Evolutionary conservation across 2,329 filamentous ascomycete genomes (phyloP), one percentile per base, ranked within the genome.

Genomic region (Calonectria pauciramosa): DNA sequence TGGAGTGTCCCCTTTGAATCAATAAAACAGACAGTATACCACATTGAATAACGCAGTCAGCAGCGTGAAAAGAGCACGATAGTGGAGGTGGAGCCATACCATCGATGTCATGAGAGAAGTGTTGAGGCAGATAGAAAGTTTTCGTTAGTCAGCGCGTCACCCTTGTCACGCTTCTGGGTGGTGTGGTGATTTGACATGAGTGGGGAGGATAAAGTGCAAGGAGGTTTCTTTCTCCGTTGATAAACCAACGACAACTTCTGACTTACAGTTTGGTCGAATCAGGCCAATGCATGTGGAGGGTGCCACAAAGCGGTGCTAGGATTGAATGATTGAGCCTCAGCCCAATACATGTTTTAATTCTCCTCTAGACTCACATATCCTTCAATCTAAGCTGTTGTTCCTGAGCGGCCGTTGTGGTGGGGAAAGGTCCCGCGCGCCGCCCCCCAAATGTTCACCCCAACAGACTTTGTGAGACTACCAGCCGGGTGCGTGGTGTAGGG

Each of bases 381-480:
- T 34, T 34, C 38, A n/a, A n/a, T 26, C 20, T 63, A 26, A 63
- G 26, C 54, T 34, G 41, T 68, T 47, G 66, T 44, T 60, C 49
- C 49, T 30, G 28, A 30, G 28, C 49, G 34, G n/a, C 60, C 67
- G 60, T 71, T 72, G 76, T 79, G 77, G 70, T 74, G 76, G 76
- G 70, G 56, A 79, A 51, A 52, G 63, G n/a, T 66, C 60, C 66
- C 34, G 59, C 36, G 51, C 34, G 63, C 75, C 69, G 74, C 77
- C 73, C 78, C 76, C 78, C 56, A 63, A 78, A 79, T 75, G 64
- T 70, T 73, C 74, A 63, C 56, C 79, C 77, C 79, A 80, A 80
- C 79, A 80, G 79, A 80, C 79, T 68, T 66, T 41, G 56, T 63
- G 34, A 41, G 56, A 20, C 56, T 23, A 36, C 56, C 23, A 38